These are phyloP conservation scores for Amphibolis antarctica DNA, from an alignment of 106 monocot species.

Conservation along the genomic window DNA sequence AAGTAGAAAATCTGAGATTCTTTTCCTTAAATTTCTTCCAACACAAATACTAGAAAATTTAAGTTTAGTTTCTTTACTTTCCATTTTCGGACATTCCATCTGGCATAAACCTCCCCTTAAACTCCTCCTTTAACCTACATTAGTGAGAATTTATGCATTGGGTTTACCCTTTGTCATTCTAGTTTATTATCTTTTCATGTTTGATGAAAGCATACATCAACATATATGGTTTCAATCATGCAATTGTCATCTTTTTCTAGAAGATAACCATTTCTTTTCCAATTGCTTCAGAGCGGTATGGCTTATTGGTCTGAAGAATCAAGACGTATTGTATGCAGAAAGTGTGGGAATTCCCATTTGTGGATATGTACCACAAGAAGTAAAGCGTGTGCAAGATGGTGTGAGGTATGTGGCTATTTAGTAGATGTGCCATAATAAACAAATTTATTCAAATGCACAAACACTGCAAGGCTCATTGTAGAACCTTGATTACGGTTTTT, in stretches of 20 bases:
- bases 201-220: no score
- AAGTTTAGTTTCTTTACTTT: no score
- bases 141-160: no score
- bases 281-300: slow-evolving; percentile 33
- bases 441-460: neutral
- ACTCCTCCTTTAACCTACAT: no score
- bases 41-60: no score
- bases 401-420: slow-evolving; percentile 41
- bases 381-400: slow-evolving; percentile 88
- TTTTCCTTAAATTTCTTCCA: no score
- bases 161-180: no score
- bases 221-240: neutral
- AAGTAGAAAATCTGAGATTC: no score
- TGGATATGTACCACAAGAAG: slow-evolving; percentile 91
- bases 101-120: no score
- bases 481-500: neutral
- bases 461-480: neutral
- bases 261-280: neutral
- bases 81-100: no score
- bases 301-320: slow-evolving; percentile 94
- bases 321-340: slow-evolving; percentile 92
- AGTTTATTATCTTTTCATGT: no score
- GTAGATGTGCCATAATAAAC: neutral
- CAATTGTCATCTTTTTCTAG: neutral
- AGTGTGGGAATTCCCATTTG: slow-evolving; percentile 85